Percentiles rank a stretch among this genome's conserved stretches.
These are phyloP conservation scores for Harringtonia lauricola DNA, from an alignment of 2,329 filamentous ascomycete genomes.

Conservation along the genomic window DNA sequence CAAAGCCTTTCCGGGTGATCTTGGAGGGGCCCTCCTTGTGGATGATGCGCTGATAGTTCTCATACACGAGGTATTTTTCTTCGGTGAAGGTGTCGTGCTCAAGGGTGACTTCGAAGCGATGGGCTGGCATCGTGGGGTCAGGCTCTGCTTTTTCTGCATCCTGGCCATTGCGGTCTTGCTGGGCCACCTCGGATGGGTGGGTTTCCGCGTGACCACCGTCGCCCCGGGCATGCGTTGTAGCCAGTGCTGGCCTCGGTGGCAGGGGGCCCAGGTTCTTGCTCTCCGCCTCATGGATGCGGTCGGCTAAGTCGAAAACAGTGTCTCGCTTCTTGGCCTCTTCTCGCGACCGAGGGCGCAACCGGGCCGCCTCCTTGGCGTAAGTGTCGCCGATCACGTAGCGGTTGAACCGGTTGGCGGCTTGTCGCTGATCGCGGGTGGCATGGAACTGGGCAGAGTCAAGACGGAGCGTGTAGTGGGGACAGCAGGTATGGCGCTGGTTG, in stretches of 20 bases:
- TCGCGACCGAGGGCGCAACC: constrained; percentile 54
- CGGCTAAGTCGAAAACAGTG: constrained; percentile 54
- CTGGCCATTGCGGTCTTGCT: not conserved
- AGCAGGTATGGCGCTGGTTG: constrained; percentile 71
- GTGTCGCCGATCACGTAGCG: constrained; percentile 55
- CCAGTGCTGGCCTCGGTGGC: not conserved
- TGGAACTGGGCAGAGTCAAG: constrained; percentile 56
- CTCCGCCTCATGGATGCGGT: constrained; percentile 62
- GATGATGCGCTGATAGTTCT: constrained; percentile 64
- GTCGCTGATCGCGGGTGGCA: constrained; percentile 60
- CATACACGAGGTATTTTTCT: constrained; percentile 64
- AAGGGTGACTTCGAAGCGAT: constrained; percentile 57
- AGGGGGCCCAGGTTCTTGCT: constrained; percentile 28
- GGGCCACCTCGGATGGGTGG: too few species aligned
- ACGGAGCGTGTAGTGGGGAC: constrained; percentile 80
- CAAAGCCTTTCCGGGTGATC: constrained; percentile 52
- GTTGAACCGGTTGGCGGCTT: constrained; percentile 64
- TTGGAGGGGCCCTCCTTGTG: constrained; percentile 54
- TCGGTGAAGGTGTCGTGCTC: constrained; percentile 61
- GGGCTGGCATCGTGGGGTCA: constrained; percentile 41
- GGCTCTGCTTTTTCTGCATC: not conserved
- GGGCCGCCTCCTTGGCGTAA: constrained; percentile 54
- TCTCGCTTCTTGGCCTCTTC: constrained; percentile 52
- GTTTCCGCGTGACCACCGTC: not conserved
- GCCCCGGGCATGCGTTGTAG: not conserved